Conservation (phyloP, 2,329 filamentous ascomycete species). For the Cyanodermella asteris region DNA sequence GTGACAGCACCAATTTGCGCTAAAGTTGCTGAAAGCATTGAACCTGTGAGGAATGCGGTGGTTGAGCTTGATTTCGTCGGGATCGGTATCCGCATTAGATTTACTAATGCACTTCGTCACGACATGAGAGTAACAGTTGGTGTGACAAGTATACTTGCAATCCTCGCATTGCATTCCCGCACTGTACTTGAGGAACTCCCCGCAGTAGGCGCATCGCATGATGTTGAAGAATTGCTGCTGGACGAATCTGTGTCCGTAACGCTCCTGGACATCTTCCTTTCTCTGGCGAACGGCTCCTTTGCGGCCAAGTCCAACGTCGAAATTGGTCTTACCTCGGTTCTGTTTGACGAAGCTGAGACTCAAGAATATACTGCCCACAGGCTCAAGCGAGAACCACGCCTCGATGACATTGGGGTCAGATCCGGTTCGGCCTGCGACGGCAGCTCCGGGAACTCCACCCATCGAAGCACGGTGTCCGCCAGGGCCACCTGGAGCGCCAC, state of each 20-base stretch:
- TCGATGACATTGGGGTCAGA: constrained; percentile 38
- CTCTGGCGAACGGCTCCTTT: constrained; percentile 92
- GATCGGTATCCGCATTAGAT: constrained; percentile 93
- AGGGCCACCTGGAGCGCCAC: no score
- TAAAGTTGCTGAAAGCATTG: constrained; percentile 89
- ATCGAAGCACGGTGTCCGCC: constrained; percentile 16
- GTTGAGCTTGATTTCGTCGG: constrained; percentile 98
- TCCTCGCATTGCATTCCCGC: constrained; percentile 98
- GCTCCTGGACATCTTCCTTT: constrained; percentile 95
- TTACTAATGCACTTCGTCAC: constrained; percentile 99
- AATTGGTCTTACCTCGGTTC: constrained; percentile 56
- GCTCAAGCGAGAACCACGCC: constrained; percentile 92
- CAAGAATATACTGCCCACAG: constrained; percentile 76
- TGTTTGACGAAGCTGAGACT: constrained; percentile 85
- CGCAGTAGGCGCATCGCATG: constrained; percentile 95
- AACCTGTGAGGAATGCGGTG: constrained; percentile 97
- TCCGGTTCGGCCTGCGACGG: constrained; percentile 13
- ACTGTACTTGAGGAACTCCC: constrained; percentile 95
- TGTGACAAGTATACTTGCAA: constrained; percentile 98
- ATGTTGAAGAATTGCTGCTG: constrained; percentile 99
- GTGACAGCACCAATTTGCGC: constrained; percentile 98
- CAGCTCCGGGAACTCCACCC: constrained; percentile 13
- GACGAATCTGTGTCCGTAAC: constrained; percentile 97
- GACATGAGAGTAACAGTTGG: constrained; percentile 88
- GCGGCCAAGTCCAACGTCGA: constrained; percentile 77